phyloP scores from a whole-genome alignment of 371 early-diverging fungal species.

The Mortierella polycephala region DNA sequence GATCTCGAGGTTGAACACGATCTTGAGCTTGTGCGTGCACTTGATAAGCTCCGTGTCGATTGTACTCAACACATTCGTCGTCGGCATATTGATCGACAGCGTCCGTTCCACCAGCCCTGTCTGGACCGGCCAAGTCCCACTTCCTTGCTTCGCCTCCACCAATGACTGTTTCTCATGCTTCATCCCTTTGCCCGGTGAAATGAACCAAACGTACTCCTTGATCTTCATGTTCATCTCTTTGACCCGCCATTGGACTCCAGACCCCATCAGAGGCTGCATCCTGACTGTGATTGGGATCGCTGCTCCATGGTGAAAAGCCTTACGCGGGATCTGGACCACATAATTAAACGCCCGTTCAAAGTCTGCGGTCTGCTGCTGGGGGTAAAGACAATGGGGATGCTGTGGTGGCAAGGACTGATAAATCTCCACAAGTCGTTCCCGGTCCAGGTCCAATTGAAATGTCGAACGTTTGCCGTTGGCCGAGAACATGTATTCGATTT shows the following conservation, averaged over 20 bases:
- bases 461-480: slow-evolving; percentile 45
- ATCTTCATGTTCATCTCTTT: slow-evolving; percentile 36
- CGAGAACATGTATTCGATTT: slow-evolving; percentile 38
- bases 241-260: slow-evolving; percentile 34
- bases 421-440: slow-evolving; percentile 30
- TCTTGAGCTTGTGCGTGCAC: slow-evolving; percentile 47
- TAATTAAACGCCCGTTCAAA: slow-evolving; percentile 42
- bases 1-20: slow-evolving; percentile 32
- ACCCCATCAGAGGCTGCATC: slow-evolving; percentile 20
- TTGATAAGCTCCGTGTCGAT: slow-evolving; percentile 48
- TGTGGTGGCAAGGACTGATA: slow-evolving; percentile 49
- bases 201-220: slow-evolving; percentile 54
- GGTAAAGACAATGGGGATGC: slow-evolving; percentile 43
- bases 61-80: slow-evolving; percentile 31
- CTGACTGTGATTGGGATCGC: slow-evolving; percentile 31
- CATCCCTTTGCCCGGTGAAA: slow-evolving; percentile 32
- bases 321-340: slow-evolving; percentile 38
- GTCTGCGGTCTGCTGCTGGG: slow-evolving; percentile 29
- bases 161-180: slow-evolving; percentile 40
- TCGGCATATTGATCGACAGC: slow-evolving; percentile 28
- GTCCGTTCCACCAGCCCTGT: slow-evolving; percentile 30
- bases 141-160: slow-evolving; percentile 28
- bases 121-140: slow-evolving; percentile 35
- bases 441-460: slow-evolving; percentile 20
- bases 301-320: slow-evolving; percentile 46